Evolutionary conservation across 306 rosid species (phyloP), one percentile per base, ranked within the genome.

Genomic region (Luffa acutangula): DNA sequence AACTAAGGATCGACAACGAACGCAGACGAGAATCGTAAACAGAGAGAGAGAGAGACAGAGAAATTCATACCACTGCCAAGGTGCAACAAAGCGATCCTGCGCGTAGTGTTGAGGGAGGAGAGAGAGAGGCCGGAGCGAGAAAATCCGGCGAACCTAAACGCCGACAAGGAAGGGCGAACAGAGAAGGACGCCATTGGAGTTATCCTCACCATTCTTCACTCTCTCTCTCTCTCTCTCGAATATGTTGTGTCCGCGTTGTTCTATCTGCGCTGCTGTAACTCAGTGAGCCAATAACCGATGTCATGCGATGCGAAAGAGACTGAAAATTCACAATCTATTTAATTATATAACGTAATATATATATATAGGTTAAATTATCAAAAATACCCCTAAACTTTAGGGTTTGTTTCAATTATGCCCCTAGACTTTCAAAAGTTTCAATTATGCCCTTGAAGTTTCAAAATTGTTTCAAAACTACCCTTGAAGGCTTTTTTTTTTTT

Each of bases 131-230:
- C 70, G 33, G 77, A 70, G 58, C 88, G 95, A 80, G 91, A 78
- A 51, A 78, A 80, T 36, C 83, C 79, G 8, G 88, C 56, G 86
- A 87, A 84, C 49, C 82, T 79, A 34, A 89, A 75, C n/a, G 92
- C 81, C 33, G 95, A 86, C 72, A 91, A 89, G 59, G 95, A 86
- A 7, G 97, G 97, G 58, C 89, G 85, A 81, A 93, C 81, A 39
- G 98, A 85, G 51, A 93, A 89, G 54, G 95, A 90, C 45, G 97
- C 97, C 93, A 89, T 88, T n/a, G 93, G 96, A 58, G 88, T 81
- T 62, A 87, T 83, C 86, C 90, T 83, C 85, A 87, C 96, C 92
- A 86, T 86, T 58, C 65, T 57, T 53, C 80, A 31, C 6, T 41
- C 70, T 45, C 76, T 11, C 76, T 43, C 9, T 14, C 2, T 56